A percentile compares a stretch with the other conserved stretches of the same genome.
phyloP scores from a whole-genome alignment of 768 basidiomycete genomes.

The Trametes cingulata region DNA sequence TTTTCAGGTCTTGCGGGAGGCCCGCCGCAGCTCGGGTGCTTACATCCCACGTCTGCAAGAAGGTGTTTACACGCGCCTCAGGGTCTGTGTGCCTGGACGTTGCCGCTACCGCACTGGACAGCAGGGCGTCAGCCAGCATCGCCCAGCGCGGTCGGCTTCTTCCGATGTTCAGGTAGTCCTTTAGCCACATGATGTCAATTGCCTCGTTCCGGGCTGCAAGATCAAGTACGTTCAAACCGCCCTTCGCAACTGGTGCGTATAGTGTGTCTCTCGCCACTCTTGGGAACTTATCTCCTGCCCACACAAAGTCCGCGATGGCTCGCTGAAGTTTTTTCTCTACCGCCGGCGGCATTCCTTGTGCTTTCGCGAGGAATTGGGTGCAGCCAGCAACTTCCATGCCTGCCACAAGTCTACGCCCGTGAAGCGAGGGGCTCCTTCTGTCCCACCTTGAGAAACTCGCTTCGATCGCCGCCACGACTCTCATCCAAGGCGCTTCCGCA shows the following conservation, averaged over 20 bases:
- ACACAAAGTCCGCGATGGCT: neutral
- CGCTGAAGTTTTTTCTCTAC: neutral
- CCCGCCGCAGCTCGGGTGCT: neutral
- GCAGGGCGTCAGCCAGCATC: slow-evolving; percentile 7
- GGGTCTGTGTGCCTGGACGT: too few relatives aligned
- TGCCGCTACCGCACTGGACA: neutral
- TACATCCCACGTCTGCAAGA: slow-evolving; percentile 7
- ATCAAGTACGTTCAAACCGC: neutral
- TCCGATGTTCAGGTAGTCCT: neutral
- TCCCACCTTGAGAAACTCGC: neutral
- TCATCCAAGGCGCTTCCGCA: neutral
- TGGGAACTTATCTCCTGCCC: neutral
- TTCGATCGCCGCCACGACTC: neutral
- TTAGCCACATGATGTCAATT: slow-evolving; percentile 20
- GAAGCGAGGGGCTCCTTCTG: neutral
- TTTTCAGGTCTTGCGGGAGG: neutral
- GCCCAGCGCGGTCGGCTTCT: slow-evolving; percentile 13
- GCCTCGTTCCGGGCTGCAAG: slow-evolving; percentile 12
- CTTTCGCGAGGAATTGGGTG: slow-evolving; percentile 8
- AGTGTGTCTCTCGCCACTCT: neutral
- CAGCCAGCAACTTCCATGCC: slow-evolving; percentile 1
- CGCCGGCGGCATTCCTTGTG: slow-evolving; percentile 26
- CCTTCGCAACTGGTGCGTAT: neutral
- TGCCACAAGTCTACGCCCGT: neutral
- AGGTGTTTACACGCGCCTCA: neutral